phyloP scores from a whole-genome alignment of 495 filamentous ascomycete species.

The Geoglossum glabrum region DNA sequence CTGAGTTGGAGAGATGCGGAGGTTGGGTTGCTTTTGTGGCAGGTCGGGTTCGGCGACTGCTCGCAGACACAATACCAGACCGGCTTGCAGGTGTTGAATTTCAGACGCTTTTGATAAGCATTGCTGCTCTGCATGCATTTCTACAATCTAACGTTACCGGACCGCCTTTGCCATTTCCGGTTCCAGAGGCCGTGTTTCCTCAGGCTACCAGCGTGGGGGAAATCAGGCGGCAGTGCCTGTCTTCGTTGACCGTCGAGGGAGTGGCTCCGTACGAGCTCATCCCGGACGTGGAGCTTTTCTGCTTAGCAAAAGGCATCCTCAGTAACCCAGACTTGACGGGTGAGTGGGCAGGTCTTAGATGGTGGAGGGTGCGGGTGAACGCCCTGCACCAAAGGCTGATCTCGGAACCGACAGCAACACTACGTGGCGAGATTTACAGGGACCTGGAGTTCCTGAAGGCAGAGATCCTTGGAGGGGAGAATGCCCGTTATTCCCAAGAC shows the following conservation, averaged over 20 bases:
- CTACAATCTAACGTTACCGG: conserved; percentile 85
- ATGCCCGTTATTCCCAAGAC: conserved; percentile 16
- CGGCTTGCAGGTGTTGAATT: not conserved
- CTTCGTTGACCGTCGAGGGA: conserved; percentile 57
- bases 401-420: conserved; percentile 47
- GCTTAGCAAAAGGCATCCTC: conserved; percentile 50
- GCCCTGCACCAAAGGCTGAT: conserved; percentile 81
- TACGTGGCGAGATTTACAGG: conserved; percentile 37
- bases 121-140: conserved; percentile 63
- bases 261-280: conserved; percentile 70
- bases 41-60: not conserved
- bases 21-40: not conserved
- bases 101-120: conserved; percentile 31
- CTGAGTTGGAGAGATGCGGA: conserved; percentile 1
- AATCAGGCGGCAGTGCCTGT: conserved; percentile 32
- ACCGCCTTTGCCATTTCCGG: conserved; percentile 42
- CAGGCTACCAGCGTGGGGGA: conserved; percentile 12
- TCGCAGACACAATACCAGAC: not conserved
- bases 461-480: conserved; percentile 18
- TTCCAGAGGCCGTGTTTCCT: conserved; percentile 35
- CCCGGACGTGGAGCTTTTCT: conserved; percentile 63
- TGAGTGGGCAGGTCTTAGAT: conserved; percentile 17
- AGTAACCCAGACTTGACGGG: conserved; percentile 25
- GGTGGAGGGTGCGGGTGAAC: conserved; percentile 44
- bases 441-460: conserved; percentile 26